phyloP scores from a whole-genome alignment of 2,329 filamentous ascomycete species.

The Madurella mycetomatis region DNA sequence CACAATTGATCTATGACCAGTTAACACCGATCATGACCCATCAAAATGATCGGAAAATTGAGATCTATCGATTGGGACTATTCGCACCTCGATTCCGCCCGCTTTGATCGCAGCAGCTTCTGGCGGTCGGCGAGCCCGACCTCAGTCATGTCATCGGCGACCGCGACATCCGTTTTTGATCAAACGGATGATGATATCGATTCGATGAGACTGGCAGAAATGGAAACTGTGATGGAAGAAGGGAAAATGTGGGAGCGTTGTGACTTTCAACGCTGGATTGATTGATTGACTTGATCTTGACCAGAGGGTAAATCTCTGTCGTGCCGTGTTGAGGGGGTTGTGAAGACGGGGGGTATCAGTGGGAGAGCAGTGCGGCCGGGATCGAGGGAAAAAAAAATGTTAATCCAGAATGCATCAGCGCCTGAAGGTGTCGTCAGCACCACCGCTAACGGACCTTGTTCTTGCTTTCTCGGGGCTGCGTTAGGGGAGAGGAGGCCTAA shows the following conservation, averaged over 20 bases:
- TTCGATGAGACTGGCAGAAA: conserved; percentile 34
- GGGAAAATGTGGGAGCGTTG: conserved; percentile 34
- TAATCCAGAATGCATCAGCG: conserved; percentile 20
- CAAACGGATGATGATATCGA: conserved; percentile 50
- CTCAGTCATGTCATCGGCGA: conserved; percentile 67
- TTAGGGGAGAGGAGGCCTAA: conserved; percentile 16
- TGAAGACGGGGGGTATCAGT: conserved; percentile 15
- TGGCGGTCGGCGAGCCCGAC: conserved; percentile 62
- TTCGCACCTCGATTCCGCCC: conserved; percentile 57
- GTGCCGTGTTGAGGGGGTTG: conserved; percentile 22
- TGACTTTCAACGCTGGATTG: conserved; percentile 23
- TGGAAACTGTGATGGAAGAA: conserved; percentile 25
- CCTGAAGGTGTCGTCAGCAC: conserved; percentile 9
- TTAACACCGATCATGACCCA: conserved; percentile 44
- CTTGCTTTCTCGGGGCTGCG: conserved; percentile 3
- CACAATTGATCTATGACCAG: conserved; percentile 60
- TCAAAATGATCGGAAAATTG: conserved; percentile 46
- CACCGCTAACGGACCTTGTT: background rate
- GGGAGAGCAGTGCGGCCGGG: conserved; percentile 10
- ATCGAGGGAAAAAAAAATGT: conserved; percentile 28
- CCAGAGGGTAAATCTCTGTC: conserved; percentile 27
- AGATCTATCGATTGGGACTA: conserved; percentile 41
- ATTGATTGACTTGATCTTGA: conserved; percentile 22
- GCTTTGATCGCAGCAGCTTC: conserved; percentile 62
- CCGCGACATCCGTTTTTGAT: conserved; percentile 65